Conservation (phyloP, 2,329 filamentous ascomycete genomes). For the Myotisia sp. region DNA sequence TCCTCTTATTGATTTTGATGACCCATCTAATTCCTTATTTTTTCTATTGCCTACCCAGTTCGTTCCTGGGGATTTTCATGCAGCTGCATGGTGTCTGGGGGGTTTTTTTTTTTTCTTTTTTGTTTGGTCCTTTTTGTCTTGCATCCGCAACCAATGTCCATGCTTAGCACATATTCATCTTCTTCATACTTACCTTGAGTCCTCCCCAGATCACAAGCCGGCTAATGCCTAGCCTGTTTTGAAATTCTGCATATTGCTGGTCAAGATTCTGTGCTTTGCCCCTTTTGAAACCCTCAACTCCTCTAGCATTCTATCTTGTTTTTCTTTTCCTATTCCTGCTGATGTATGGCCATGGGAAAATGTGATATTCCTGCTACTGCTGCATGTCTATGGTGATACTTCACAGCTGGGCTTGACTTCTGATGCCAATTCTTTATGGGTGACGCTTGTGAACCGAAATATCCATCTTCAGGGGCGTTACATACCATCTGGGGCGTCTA, state of each 20-base stretch:
- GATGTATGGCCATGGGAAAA: not conserved
- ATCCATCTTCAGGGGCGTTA: not conserved
- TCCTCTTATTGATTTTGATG: not conserved
- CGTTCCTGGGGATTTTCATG: conserved; percentile 2
- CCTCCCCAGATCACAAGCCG: too few relatives aligned
- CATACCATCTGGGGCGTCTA: too few relatives aligned
- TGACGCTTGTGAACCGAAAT: not conserved
- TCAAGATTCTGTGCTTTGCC: too few relatives aligned
- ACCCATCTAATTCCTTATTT: conserved; percentile 1
- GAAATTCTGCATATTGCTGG: too few relatives aligned
- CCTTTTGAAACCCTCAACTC: too few relatives aligned
- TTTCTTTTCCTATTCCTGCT: not conserved
- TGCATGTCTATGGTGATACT: not conserved
- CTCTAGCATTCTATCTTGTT: not conserved
- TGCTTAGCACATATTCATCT: too few relatives aligned
- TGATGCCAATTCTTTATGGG: conserved; percentile 1
- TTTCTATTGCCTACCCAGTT: not conserved
- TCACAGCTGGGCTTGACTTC: not conserved
- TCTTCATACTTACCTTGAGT: too few relatives aligned
- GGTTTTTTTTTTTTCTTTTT: conserved; percentile 2
- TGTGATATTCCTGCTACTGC: not conserved
- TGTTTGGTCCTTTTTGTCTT: not conserved
- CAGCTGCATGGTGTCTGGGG: conserved; percentile 5
- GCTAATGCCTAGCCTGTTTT: too few relatives aligned
- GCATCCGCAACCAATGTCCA: too few relatives aligned